These are phyloP conservation scores for Hygrophoropsis aurantiaca DNA, from an alignment of 768 basidiomycete species.

Conservation along the genomic window DNA sequence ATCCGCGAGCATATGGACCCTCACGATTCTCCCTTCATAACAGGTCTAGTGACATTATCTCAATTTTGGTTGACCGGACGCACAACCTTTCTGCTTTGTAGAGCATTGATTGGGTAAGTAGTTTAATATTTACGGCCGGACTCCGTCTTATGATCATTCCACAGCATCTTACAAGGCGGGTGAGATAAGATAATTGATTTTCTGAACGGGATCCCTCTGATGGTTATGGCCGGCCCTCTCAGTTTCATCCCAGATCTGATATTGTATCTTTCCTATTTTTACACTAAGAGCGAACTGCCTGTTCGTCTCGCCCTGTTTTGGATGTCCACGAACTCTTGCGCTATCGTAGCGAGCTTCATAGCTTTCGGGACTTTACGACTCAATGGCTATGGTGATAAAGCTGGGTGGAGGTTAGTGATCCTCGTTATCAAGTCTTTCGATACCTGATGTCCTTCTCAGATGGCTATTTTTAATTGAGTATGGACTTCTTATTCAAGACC, in stretches of 20 bases:
- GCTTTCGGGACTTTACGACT: slow-evolving; percentile 59
- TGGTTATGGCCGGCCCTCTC: not conserved
- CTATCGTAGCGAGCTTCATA: slow-evolving; percentile 50
- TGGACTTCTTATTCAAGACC: slow-evolving; percentile 8
- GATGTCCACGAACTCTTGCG: slow-evolving; percentile 45
- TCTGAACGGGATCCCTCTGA: not conserved
- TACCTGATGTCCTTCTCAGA: slow-evolving; percentile 13
- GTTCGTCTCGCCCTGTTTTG: slow-evolving; percentile 55
- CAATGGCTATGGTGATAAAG: slow-evolving; percentile 50
- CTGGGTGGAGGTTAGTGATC: slow-evolving; percentile 45
- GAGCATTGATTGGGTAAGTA: slow-evolving; percentile 46
- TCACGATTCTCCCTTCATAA: not conserved
- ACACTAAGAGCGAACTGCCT: slow-evolving; percentile 54
- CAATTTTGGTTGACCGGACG: slow-evolving; percentile 62
- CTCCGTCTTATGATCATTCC: too few relatives aligned
- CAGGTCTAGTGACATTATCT: slow-evolving; percentile 42
- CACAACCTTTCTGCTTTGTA: slow-evolving; percentile 46
- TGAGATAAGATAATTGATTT: slow-evolving; percentile 13
- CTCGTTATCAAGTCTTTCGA: slow-evolving; percentile 1
- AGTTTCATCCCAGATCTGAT: slow-evolving; percentile 61
- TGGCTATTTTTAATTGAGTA: slow-evolving; percentile 60
- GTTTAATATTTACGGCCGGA: not conserved
- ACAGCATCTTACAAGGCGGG: slow-evolving; percentile 47
- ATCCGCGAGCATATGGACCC: not conserved
- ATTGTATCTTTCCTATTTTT: slow-evolving; percentile 64